Conservation (phyloP, 768 basidiomycete species). For the Lentinula sp. region DNA sequence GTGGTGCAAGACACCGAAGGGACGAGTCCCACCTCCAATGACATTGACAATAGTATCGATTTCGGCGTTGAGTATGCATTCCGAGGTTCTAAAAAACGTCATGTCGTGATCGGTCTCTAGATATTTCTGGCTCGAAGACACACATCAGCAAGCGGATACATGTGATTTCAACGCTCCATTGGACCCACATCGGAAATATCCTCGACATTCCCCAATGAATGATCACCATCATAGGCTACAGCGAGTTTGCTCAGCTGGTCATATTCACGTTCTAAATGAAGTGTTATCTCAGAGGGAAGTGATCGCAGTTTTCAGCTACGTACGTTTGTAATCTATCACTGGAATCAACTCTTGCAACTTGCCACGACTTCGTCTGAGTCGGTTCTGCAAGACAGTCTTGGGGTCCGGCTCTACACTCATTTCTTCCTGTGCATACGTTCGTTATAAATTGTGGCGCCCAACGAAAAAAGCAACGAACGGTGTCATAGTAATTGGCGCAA, state of each 20-base stretch:
- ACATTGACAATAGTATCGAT: conserved; percentile 51
- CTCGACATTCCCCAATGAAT: conserved; percentile 49
- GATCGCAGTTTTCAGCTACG: conserved; percentile 13
- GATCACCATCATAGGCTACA: conserved; percentile 39
- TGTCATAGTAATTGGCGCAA: conserved; percentile 69
- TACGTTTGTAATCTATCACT: conserved; percentile 57
- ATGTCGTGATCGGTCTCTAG: conserved; percentile 60
- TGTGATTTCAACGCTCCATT: not conserved
- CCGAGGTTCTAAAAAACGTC: conserved; percentile 46
- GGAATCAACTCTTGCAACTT: conserved; percentile 63
- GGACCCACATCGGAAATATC: conserved; percentile 48
- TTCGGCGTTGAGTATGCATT: conserved; percentile 56
- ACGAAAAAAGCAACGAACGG: conserved; percentile 31
- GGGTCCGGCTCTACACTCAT: conserved; percentile 65
- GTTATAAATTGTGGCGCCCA: conserved; percentile 7
- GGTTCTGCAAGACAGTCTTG: conserved; percentile 79
- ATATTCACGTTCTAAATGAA: conserved; percentile 44
- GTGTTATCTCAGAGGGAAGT: not conserved
- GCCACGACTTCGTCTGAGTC: conserved; percentile 48
- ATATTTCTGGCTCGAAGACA: conserved; percentile 40
- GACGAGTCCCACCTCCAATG: conserved; percentile 49
- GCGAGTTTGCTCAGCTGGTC: conserved; percentile 44
- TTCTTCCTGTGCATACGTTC: conserved; percentile 36
- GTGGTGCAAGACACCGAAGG: not conserved
- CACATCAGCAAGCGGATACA: not conserved